A percentile compares a stretch with the other conserved stretches of the same genome.
Evolutionary conservation across 495 filamentous ascomycete species (phyloP).

Genomic region (Trichoderma orchidacearum): DNA sequence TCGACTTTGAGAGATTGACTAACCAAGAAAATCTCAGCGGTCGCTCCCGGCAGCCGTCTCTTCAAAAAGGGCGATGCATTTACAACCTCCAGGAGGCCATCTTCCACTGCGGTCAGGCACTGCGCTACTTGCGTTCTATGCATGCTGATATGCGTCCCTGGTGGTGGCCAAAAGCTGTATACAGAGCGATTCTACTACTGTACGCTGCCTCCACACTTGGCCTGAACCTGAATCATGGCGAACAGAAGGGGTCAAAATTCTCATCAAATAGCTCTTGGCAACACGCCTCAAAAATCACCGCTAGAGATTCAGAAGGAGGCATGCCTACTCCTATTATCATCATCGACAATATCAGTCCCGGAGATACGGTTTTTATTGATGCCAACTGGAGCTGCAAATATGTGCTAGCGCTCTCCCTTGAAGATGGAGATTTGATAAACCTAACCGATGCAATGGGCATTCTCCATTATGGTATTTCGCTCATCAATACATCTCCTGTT

Average conservation of each 20-base stretch:
- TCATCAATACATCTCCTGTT: neutral
- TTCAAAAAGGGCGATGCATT: constrained; percentile 37
- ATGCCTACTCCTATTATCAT: constrained; percentile 9
- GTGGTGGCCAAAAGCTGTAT: constrained; percentile 42
- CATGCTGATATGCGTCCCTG: constrained; percentile 26
- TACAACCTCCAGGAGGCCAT: constrained; percentile 39
- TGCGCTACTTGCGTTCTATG: constrained; percentile 35
- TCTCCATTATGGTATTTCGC: neutral
- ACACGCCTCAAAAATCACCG: neutral
- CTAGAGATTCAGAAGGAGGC: neutral
- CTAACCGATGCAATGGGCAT: neutral
- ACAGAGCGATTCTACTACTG: constrained; percentile 35
- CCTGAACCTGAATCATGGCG: constrained; percentile 16
- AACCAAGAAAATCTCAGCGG: constrained; percentile 36
- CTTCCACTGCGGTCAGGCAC: constrained; percentile 47
- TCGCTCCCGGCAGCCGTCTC: constrained; percentile 29
- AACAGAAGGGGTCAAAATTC: neutral
- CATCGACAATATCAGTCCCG: constrained; percentile 24
- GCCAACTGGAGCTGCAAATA: neutral
- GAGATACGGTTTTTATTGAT: constrained; percentile 18
- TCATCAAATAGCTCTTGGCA: neutral
- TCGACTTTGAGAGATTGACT: constrained; percentile 44
- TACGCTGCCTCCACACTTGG: constrained; percentile 30
- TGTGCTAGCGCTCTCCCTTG: neutral
- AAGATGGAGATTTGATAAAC: neutral